phyloP scores from a whole-genome alignment of 2,329 filamentous ascomycete species.

The Teratosphaeria zuluensis region DNA sequence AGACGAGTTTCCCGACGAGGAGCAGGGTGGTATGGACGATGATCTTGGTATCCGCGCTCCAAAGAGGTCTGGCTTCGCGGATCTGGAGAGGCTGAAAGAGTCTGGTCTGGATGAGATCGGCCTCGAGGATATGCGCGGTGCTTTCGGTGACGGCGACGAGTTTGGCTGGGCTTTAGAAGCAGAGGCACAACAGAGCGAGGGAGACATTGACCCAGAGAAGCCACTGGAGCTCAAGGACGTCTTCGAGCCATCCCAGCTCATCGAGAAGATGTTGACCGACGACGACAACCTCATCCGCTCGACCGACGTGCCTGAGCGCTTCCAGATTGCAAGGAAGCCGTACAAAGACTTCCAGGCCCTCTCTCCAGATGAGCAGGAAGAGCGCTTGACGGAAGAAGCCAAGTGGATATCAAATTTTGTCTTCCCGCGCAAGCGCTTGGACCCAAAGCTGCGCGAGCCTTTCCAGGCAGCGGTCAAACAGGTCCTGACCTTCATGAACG shows the following conservation, averaged over 20 bases:
- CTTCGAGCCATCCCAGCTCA: constrained; percentile 90
- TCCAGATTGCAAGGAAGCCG: constrained; percentile 80
- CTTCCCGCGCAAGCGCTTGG: constrained; percentile 71
- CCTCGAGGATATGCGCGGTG: constrained; percentile 89
- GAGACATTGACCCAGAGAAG: constrained; percentile 67
- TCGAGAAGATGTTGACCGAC: constrained; percentile 89
- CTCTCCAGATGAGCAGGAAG: constrained; percentile 60
- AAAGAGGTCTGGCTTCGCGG: constrained; percentile 56
- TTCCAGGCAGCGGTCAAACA: constrained; percentile 85
- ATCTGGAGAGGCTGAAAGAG: constrained; percentile 57
- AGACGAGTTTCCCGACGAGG: constrained; percentile 81
- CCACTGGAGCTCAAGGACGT: constrained; percentile 92
- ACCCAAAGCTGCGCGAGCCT: constrained; percentile 62
- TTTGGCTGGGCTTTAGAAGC: constrained; percentile 90
- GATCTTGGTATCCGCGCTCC: constrained; percentile 83
- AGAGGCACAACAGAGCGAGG: constrained; percentile 74
- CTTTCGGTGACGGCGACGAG: constrained; percentile 91
- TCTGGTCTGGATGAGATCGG: constrained; percentile 78
- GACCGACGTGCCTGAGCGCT: constrained; percentile 84
- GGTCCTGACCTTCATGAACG: constrained; percentile 88
- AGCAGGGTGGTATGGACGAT: constrained; percentile 65
- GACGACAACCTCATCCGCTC: constrained; percentile 86
- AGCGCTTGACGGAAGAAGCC: constrained; percentile 66
- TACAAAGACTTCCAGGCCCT: constrained; percentile 70
- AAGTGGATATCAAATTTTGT: constrained; percentile 86